These are phyloP conservation scores for Coemansia sp. DNA, from an alignment of 192 early-diverging fungal species.

Conservation along the genomic window DNA sequence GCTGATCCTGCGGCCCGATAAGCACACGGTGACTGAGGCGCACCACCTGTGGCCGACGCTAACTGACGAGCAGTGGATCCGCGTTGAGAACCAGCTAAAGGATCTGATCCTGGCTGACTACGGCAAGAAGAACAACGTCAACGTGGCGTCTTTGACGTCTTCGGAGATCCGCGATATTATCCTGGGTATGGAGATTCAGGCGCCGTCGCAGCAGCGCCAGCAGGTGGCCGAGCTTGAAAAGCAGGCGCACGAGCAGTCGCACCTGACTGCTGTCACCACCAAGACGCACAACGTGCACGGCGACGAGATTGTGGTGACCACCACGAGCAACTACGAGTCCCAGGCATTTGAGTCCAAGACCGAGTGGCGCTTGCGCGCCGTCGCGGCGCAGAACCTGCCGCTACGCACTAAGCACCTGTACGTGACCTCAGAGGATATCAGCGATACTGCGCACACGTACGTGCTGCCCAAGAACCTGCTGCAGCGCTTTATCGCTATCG, in stretches of 20 bases:
- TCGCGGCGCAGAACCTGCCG: constrained; percentile 93
- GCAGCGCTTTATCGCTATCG: constrained; percentile 92
- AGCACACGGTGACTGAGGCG: constrained; percentile 85
- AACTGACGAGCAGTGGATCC: constrained; percentile 95
- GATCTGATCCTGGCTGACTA: constrained; percentile 98
- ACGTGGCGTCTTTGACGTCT: constrained; percentile 91
- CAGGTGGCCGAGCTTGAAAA: constrained; percentile 98
- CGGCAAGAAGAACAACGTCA: constrained; percentile 99
- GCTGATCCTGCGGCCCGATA: constrained; percentile 93
- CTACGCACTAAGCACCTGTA: constrained; percentile 96
- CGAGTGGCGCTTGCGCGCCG: constrained; percentile 98
- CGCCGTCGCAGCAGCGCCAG: constrained; percentile 92
- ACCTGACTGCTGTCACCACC: constrained; percentile 92
- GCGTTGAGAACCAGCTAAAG: constrained; percentile 91
- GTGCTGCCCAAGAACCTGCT: constrained; percentile 98
- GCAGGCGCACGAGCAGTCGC: constrained; percentile 88
- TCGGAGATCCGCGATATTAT: constrained; percentile 99
- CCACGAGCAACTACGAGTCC: constrained; percentile 94
- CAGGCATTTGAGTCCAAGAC: constrained; percentile 98
- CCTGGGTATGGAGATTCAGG: constrained; percentile 98
- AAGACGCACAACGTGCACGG: constrained; percentile 96
- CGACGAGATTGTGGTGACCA: constrained; percentile 98
- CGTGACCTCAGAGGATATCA: constrained; percentile 93
- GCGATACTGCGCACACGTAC: constrained; percentile 92
- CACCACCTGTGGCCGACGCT: constrained; percentile 99